Evolutionary conservation across 345 rosid species (phyloP), one percentile per base, ranked within the genome.

Genomic region (Eutrema yunnanense): DNA sequence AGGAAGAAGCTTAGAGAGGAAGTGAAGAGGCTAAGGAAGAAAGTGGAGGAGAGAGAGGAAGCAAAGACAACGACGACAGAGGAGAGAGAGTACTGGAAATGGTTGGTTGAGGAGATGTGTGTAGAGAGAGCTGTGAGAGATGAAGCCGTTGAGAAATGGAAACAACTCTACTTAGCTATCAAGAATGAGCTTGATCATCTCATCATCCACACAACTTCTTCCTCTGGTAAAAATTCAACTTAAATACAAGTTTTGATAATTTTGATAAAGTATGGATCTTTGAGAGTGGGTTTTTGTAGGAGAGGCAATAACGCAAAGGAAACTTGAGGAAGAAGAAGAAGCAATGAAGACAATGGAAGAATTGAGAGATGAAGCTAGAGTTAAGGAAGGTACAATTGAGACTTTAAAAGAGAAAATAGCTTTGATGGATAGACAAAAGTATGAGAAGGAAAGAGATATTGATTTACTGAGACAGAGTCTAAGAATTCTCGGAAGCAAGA

Each of bases 181-280:
- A 92, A 85, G 81, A 79, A 70, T 27, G 96, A 92, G 89, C 94
- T 92, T 73, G 96, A 92, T 78, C 82, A 87, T 75, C 96, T 92
- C 82, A 84, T 92, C 22, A 86, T 62, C 70, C 79, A 84, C 73
- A 84, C 73, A 43, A 81, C 96, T 75, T 82, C 64, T 44, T 75
- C 79, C 59, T 75, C 83, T 49, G 82, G 80, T 76, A 76, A 66
- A 33, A 14, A 9, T 2, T 48, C 6, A 46, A 67, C 57, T 42
- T 10, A 2, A 12, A 0, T 5, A 50, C 32, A 30, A 6, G 7
- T 60, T 14, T 47, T 44, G n/a, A 6, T 19, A 19, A 19, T 14
- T 6, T 6, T 40, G 8, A 19, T n/a, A 19, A 70, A 37, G 3
- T 64, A 49, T 58, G 41, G 26, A 71, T 71, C 56, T 41, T 51